Base-by-base conservation (phyloP, 2,329 filamentous ascomycete genomes). In the Rhinocladiella mackenziei region DNA sequence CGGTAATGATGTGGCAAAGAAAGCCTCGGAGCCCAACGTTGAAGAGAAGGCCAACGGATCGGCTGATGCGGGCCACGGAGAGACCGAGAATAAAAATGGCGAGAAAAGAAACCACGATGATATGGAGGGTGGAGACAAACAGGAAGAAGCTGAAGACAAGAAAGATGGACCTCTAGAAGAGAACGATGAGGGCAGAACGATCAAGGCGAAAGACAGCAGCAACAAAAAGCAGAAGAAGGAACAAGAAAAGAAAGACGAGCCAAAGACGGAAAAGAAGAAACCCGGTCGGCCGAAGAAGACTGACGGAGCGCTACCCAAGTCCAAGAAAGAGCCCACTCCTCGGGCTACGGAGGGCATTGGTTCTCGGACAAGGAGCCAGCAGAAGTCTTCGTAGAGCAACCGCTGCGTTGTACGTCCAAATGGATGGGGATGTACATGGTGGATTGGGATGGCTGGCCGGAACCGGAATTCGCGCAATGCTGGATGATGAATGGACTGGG, bases 1-100 rank as follows among this genome's bases (percentile, higher is more conserved):
- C 10, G 79, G 80, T 35, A 81, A 83, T 56, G 79, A 83, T 60
- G 78, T 82, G 14, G 78, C 81, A 39, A 82, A 83, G 66, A 71
- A 71, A 50, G 76, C 78, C 9, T 75, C 71, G 31, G 80, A 83
- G 63, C 65, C 83, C 19, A 70, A 73, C 2, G 67, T 82, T 23
- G 76, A 80, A 44, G 59, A 74, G 55, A 69, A 70, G 48, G 63
- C 56, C 23, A 42, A 54, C 8, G 53, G 56, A 6, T 29, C 30
- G 19, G 62, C 69, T 43, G 61, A 67, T 48, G 65, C 69, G 41
- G 45, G 23, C 17, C 62, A 66, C 19, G 23, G n/a, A 26, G 23
- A 43, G 30, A 69, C 70, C 19, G 48, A 62, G 58, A 30, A 26
- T 13, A 35, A 44, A 23, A 44, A 49, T 15, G 40, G 30, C 10